Evolutionary conservation across 2,329 filamentous ascomycete species (phyloP).

Genomic region (Trichoderma sp.): DNA sequence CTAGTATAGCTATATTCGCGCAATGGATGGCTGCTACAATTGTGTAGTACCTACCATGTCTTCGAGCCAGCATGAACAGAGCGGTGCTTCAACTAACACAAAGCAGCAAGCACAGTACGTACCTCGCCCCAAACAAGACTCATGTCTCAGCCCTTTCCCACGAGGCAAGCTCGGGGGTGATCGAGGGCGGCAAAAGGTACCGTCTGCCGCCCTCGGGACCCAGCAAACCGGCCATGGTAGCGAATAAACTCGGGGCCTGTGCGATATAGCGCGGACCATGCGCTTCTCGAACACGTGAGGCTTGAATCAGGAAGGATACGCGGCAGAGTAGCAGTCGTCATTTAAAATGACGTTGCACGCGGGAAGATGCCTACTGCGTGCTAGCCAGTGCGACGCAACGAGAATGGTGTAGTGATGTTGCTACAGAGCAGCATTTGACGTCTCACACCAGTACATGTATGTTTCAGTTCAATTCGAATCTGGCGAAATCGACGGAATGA

Average conservation of each 20-base stretch:
- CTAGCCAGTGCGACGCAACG: neutral
- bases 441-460: neutral
- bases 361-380: neutral
- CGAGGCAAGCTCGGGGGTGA: neutral
- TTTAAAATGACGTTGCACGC: neutral
- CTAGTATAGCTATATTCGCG: neutral
- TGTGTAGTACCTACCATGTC: neutral
- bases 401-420: neutral
- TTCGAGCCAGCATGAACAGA: neutral
- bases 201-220: constrained; percentile 6
- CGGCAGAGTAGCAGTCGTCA: neutral
- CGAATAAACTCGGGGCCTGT: neutral
- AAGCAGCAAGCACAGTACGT: neutral
- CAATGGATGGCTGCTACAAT: neutral
- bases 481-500: neutral
- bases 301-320: neutral
- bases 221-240: constrained; percentile 1
- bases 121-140: neutral
- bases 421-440: neutral
- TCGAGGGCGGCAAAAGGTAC: neutral
- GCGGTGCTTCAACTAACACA: neutral
- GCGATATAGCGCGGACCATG: neutral
- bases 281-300: neutral
- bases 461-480: neutral
- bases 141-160: neutral